Evolutionary conservation across 208 protist genomes (phyloP), one percentile per base, ranked within the genome.

Genomic region (Leishmania tropica): DNA sequence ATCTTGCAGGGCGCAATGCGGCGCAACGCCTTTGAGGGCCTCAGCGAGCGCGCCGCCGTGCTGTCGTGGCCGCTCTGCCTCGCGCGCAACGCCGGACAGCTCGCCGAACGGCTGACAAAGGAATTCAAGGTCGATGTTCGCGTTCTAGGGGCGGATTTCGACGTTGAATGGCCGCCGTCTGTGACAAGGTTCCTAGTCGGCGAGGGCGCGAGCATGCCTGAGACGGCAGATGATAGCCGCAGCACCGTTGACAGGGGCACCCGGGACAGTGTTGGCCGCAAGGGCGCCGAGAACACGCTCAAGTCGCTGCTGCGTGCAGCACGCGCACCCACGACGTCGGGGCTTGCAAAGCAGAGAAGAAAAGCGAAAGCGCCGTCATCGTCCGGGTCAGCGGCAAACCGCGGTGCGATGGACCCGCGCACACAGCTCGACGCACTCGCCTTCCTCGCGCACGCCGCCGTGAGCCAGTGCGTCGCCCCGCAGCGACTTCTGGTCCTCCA

Each of bases 61-160:
- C 84, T 97, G 45, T 87, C 94, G 78, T 95, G 91, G 90, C 94
- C 94, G 48, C 79, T 97, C 15, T 96, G 92, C 58, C 74, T 86
- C 28, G 92, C 92, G 17, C 37, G 58, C 19, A 93, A 97, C 75
- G 88, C 88, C 2, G n/a, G 79, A 42, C 53, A 79, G 28, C 75
- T 97, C 37, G 94, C 94, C 5, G 81, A 70, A 3, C 81, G 83
- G 35, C 85, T 97, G 54, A 92, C 89, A 28, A 87, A 84, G 6
- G 89, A 95, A 60, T 94, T 96, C 67, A 89, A 94, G 68, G 75
- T 96, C 15, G 87, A 93, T 62, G 89, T 96, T 42, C 88, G 89
- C 28, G 93, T 96, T 35, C 74, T 96, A 21, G 93, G 91, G 0
- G 82, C 82, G 3, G 87, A 68, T 35, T 96, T 96, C 86, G 21